phyloP scores from a whole-genome alignment of 805 yeast species.

The Candida oleophila region DNA sequence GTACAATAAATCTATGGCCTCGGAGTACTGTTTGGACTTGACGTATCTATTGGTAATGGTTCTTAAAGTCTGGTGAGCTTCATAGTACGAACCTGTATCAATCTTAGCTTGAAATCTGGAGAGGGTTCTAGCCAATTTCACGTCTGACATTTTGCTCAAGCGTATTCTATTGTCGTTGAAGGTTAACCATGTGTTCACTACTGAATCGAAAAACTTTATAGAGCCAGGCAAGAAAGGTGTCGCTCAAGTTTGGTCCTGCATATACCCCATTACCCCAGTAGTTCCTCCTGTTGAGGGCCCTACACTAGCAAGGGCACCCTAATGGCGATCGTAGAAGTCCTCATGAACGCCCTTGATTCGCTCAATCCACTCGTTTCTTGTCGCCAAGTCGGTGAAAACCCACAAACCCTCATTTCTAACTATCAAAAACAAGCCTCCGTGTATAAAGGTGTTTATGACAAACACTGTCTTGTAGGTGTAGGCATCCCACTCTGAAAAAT shows the following conservation, averaged over 20 bases:
- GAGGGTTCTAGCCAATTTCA: conserved; percentile 57
- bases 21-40: conserved; percentile 59
- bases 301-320: neutral
- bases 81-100: conserved; percentile 76
- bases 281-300: neutral
- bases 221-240: too few relatives aligned
- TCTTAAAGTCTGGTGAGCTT: conserved; percentile 92
- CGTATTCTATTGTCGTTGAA: too few relatives aligned
- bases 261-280: too few relatives aligned
- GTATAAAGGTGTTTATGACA: neutral
- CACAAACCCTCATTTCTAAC: neutral
- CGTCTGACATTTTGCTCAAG: conserved; percentile 16
- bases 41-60: conserved; percentile 86
- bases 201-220: too few relatives aligned
- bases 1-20: conserved; percentile 72
- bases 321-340: neutral
- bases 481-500: neutral
- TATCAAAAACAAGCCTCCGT: neutral
- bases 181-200: too few relatives aligned
- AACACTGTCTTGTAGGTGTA: neutral
- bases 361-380: neutral
- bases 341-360: neutral
- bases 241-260: too few relatives aligned
- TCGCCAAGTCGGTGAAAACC: neutral
- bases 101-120: conserved; percentile 69